A percentile compares a stretch with the other conserved stretches of the same genome.
phyloP scores from a whole-genome alignment of 805 yeast species.

The Teunomyces aglyptinius region DNA sequence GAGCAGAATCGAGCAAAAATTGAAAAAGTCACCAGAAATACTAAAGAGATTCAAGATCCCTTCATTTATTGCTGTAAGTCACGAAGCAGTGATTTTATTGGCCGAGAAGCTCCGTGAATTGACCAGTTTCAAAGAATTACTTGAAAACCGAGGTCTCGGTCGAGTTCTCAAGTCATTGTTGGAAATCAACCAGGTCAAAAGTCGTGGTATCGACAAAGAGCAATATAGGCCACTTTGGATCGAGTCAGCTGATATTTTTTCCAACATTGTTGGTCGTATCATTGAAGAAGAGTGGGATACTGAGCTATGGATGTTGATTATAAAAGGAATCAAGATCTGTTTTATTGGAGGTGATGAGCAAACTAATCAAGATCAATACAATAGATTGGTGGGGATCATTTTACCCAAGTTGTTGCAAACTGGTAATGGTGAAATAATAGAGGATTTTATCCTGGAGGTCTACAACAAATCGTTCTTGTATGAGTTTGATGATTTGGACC shows the following conservation, averaged over 20 bases:
- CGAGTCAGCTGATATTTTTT: conserved; percentile 44
- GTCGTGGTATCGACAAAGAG: conserved; percentile 29
- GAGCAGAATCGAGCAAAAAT: conserved; percentile 53
- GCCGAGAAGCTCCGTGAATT: conserved; percentile 29
- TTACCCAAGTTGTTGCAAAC: conserved; percentile 34
- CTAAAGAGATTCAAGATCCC: conserved; percentile 52
- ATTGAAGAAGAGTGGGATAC: conserved; percentile 14
- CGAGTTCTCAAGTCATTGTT: conserved; percentile 50
- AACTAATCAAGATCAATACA: conserved; percentile 47
- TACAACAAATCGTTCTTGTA: conserved; percentile 62
- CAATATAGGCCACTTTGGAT: conserved; percentile 53
- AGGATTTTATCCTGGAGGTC: conserved; percentile 45
- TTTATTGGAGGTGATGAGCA: conserved; percentile 38
- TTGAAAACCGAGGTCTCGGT: conserved; percentile 45
- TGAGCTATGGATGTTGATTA: conserved; percentile 41
- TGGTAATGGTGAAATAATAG: conserved; percentile 26
- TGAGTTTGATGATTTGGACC: conserved; percentile 55
- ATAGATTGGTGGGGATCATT: conserved; percentile 38
- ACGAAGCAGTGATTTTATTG: conserved; percentile 44
- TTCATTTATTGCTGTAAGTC: conserved; percentile 61
- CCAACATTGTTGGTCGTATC: conserved; percentile 31
- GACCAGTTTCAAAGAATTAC: conserved; percentile 29
- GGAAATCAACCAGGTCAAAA: conserved; percentile 49
- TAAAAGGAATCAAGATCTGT: conserved; percentile 41
- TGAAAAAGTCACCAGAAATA: conserved; percentile 41